Base-by-base conservation (phyloP, 1,284 basidiomycete species). In the Cutaneotrichosporon spelunceum region DNA sequence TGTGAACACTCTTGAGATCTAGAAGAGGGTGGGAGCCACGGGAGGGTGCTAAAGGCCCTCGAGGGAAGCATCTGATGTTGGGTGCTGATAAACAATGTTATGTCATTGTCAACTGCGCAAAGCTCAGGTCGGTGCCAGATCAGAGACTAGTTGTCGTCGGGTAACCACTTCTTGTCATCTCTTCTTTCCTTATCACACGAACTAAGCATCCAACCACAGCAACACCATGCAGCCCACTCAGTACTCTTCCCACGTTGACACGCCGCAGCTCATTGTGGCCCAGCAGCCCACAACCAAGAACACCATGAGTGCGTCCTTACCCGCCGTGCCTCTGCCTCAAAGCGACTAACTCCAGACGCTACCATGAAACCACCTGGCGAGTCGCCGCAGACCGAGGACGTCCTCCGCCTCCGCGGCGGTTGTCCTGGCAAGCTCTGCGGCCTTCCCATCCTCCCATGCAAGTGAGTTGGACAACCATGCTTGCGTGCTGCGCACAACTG, bases 351-450 rank as follows among this genome's bases (percentile, higher is more conserved):
- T 24, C 14, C 56, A 59, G 57, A 34, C 57, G n/a, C 61, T n/a
- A 36, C 49, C 5, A 21, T 48, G 16, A 24, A 45, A 11, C 60
- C 56, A 10, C 8, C 27, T 48, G 47, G 65, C 6, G 60, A 63
- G 53, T 60, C 61, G 16, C 57, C 62, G 11, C 64, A 63, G 49
- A 54, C 70, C 42, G 56, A 64, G 33, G 60, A 68, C 16, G 39
- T 42, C 27, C 59, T 75, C 56, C 66, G 76, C 39, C 68, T 78
- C 45, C 68, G 76, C 49, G 76, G 76, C 52, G 76, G 76, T 2
- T 78, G 75, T 68, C 76, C 76, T n/a, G 75, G 73, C 36, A 66
- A 69, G 33, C 64, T 76, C 63, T 78, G 76, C 53, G 75, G 75
- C 53, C 68, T 76, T 23, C 75, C 76, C n/a, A 78, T 78, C 45